Evolutionary conservation across 208 protist genomes (phyloP).

Genomic region (Novymonas esmeraldas): DNA sequence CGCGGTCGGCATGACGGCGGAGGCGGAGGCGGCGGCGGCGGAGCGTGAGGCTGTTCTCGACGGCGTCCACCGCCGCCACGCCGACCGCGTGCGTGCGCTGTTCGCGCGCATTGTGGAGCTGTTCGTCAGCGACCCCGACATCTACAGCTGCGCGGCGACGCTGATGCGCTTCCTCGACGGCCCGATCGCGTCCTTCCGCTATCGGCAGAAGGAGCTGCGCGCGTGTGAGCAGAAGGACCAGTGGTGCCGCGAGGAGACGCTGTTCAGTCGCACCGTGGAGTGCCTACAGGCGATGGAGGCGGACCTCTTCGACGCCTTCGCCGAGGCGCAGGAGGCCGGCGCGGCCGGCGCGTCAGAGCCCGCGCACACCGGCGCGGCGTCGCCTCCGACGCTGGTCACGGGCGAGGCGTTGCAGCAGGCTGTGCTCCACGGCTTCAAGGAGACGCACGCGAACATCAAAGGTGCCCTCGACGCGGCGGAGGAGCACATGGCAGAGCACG

Average conservation of each 20-base stretch:
- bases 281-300: constrained; percentile 54
- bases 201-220: constrained; percentile 81
- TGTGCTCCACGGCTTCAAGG: constrained; percentile 47
- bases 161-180: constrained; percentile 74
- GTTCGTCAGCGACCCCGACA: constrained; percentile 85
- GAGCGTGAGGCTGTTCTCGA: constrained; percentile 18
- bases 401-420: constrained; percentile 32
- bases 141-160: constrained; percentile 77
- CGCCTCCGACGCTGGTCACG: neutral
- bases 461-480: constrained; percentile 63
- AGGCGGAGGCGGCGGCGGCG: neutral
- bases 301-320: constrained; percentile 45
- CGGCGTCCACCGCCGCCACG: constrained; percentile 61
- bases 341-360: constrained; percentile 6
- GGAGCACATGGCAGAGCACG: constrained; percentile 72
- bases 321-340: constrained; percentile 29
- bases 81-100: constrained; percentile 66
- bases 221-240: constrained; percentile 86
- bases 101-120: constrained; percentile 67
- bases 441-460: constrained; percentile 66
- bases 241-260: constrained; percentile 60
- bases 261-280: constrained; percentile 68
- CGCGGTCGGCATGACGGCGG: neutral
- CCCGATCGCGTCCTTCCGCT: constrained; percentile 62
- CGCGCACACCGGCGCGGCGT: neutral